Conservation (phyloP, 2,329 filamentous ascomycete species). For the Penicillium concentricum region DNA sequence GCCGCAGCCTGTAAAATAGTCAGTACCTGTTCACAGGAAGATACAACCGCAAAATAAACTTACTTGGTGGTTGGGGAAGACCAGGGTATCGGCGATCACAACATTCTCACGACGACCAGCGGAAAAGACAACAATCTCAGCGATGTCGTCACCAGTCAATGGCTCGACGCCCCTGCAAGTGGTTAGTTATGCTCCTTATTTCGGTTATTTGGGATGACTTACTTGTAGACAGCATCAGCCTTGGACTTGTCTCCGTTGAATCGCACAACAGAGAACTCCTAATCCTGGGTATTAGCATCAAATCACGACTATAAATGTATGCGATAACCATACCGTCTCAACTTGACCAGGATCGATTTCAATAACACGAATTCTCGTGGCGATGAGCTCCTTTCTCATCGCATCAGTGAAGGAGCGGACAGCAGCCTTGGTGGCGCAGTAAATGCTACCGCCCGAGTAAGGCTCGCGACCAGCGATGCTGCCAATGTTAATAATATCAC, state of each 20-base stretch:
- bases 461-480: constrained; percentile 87
- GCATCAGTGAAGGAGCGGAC: constrained; percentile 81
- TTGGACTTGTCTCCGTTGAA: constrained; percentile 87
- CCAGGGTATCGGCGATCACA: constrained; percentile 79
- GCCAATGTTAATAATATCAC: constrained; percentile 95
- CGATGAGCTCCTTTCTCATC: constrained; percentile 77
- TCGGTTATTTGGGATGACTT: constrained; percentile 34
- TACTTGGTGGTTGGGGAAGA: constrained; percentile 90
- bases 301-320: neutral
- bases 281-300: neutral
- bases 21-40: neutral
- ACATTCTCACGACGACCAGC: constrained; percentile 85
- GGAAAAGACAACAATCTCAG: constrained; percentile 83
- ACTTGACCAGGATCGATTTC: constrained; percentile 91
- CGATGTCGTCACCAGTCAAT: constrained; percentile 85
- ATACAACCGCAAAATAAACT: constrained; percentile 24
- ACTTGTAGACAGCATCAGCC: constrained; percentile 87
- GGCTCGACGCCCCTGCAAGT: constrained; percentile 70
- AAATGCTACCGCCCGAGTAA: constrained; percentile 83
- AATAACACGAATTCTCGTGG: constrained; percentile 77
- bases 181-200: neutral
- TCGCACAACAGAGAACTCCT: constrained; percentile 85
- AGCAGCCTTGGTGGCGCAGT: constrained; percentile 90
- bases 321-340: constrained; percentile 63
- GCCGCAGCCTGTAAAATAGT: constrained; percentile 19